These are phyloP conservation scores for Chenopodium suecicum DNA, from an alignment of 148 eudicot species.

Conservation along the genomic window DNA sequence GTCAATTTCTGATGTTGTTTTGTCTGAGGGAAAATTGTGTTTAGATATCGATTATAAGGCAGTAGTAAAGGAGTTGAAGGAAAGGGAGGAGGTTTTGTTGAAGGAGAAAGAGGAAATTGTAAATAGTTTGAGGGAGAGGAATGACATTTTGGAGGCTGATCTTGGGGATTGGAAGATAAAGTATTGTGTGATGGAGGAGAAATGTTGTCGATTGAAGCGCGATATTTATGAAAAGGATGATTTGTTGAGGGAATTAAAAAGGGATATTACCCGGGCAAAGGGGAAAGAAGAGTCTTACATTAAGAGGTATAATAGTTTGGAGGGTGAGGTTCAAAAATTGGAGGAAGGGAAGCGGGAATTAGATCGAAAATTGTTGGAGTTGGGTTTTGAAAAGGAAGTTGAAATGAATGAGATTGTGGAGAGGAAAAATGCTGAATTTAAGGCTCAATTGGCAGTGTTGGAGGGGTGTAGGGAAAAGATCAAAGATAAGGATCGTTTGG, in stretches of 20 bases:
- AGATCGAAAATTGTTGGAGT: neutral
- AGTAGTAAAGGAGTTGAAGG: neutral
- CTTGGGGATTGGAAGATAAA: neutral
- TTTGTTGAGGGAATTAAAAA: neutral
- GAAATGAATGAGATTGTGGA: neutral
- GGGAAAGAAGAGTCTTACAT: constrained; percentile 6
- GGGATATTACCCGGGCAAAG: constrained; percentile 1
- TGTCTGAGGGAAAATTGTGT: neutral
- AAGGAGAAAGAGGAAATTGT: constrained; percentile 12
- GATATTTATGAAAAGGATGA: constrained; percentile 5
- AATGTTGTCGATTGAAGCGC: neutral
- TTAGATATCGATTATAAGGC: neutral
- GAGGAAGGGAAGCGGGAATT: neutral
- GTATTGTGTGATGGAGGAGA: neutral
- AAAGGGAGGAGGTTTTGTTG: constrained; percentile 10
- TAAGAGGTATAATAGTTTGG: constrained; percentile 4
- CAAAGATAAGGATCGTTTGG: neutral
- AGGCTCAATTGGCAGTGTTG: neutral
- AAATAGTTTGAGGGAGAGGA: neutral
- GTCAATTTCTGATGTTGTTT: neutral
- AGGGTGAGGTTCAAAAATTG: neutral
- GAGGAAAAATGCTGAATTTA: neutral
- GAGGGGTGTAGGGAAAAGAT: neutral
- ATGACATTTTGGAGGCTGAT: constrained; percentile 9
- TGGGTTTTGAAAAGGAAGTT: neutral